Evolutionary conservation across 352 stramenopile species (phyloP).

Genomic region (Globisporangium spinosum): DNA sequence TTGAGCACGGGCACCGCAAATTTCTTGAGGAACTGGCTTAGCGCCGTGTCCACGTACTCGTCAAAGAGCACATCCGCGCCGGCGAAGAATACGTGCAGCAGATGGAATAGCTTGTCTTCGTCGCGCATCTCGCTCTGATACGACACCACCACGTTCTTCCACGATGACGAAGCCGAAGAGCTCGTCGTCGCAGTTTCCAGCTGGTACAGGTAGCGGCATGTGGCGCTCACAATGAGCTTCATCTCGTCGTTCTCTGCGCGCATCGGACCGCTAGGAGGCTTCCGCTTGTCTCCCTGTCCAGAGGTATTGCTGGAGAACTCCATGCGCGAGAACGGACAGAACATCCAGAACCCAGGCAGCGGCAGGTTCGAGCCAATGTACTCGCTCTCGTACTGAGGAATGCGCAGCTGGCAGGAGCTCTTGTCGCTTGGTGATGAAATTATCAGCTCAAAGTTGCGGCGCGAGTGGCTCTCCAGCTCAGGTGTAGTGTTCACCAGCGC

Average conservation of each 20-base stretch:
- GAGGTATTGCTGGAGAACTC: conserved; percentile 37
- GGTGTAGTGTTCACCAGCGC: conserved; percentile 51
- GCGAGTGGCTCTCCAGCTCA: conserved; percentile 58
- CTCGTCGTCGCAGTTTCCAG: conserved; percentile 29
- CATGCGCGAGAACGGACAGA: conserved; percentile 63
- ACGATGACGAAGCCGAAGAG: neutral
- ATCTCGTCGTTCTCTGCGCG: conserved; percentile 61
- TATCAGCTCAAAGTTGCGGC: conserved; percentile 25
- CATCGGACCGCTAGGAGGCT: conserved; percentile 22
- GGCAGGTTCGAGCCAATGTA: conserved; percentile 55
- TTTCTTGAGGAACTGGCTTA: conserved; percentile 43
- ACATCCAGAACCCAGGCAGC: conserved; percentile 65
- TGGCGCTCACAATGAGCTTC: conserved; percentile 67
- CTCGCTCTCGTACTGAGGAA: conserved; percentile 51
- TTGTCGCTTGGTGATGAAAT: conserved; percentile 23
- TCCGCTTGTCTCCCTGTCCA: neutral
- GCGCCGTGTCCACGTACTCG: conserved; percentile 48
- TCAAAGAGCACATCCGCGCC: conserved; percentile 71
- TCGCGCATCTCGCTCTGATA: conserved; percentile 21
- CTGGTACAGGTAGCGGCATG: conserved; percentile 60
- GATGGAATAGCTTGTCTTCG: conserved; percentile 75
- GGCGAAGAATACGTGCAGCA: conserved; percentile 71
- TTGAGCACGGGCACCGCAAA: conserved; percentile 37
- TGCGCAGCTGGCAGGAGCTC: conserved; percentile 50
- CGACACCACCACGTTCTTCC: neutral